Percentiles rank a stretch among this genome's conserved stretches.
Evolutionary conservation across 2,329 filamentous ascomycete genomes (phyloP).

Genomic region (Fusarium euwallaceae): DNA sequence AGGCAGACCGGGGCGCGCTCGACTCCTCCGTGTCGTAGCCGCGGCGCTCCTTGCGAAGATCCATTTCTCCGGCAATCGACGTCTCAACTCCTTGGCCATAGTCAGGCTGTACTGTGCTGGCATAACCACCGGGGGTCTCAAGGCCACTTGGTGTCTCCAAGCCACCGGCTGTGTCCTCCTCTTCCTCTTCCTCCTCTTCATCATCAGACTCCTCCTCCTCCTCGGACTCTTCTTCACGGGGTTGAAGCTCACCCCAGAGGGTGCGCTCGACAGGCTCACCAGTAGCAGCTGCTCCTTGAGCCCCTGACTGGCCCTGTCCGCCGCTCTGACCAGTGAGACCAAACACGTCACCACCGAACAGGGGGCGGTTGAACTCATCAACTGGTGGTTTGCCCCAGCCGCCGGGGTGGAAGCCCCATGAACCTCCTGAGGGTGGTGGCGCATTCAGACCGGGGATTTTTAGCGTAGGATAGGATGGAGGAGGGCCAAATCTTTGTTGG

Average conservation of each 20-base stretch:
- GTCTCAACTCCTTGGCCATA: constrained; percentile 78
- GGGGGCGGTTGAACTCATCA: constrained; percentile 90
- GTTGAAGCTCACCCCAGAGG: constrained; percentile 92
- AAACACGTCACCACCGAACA: constrained; percentile 96
- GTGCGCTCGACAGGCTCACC: constrained; percentile 88
- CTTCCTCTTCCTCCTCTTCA: constrained; percentile 73
- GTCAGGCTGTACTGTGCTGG: constrained; percentile 85
- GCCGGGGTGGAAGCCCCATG: constrained; percentile 95
- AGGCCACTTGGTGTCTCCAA: constrained; percentile 81
- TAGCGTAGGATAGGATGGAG: constrained; percentile 94
- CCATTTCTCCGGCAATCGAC: constrained; percentile 87
- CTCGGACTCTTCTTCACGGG: constrained; percentile 79
- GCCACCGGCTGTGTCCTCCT: constrained; percentile 73
- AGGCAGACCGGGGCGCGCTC: constrained; percentile 81
- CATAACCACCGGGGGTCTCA: constrained; percentile 85
- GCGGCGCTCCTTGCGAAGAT: constrained; percentile 84
- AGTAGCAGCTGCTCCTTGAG: constrained; percentile 56
- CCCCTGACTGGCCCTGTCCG: constrained; percentile 50
- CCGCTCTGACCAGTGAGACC: constrained; percentile 72
- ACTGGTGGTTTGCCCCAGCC: constrained; percentile 97
- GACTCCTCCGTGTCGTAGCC: constrained; percentile 90
- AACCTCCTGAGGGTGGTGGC: constrained; percentile 87
- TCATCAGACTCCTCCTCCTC: constrained; percentile 83
- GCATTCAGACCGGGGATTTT: constrained; percentile 96
- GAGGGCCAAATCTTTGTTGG: constrained; percentile 92